A percentile compares a stretch with the other conserved stretches of the same genome.
Evolutionary conservation across 768 basidiomycete species (phyloP).

Genomic region (Inosperma sp.): DNA sequence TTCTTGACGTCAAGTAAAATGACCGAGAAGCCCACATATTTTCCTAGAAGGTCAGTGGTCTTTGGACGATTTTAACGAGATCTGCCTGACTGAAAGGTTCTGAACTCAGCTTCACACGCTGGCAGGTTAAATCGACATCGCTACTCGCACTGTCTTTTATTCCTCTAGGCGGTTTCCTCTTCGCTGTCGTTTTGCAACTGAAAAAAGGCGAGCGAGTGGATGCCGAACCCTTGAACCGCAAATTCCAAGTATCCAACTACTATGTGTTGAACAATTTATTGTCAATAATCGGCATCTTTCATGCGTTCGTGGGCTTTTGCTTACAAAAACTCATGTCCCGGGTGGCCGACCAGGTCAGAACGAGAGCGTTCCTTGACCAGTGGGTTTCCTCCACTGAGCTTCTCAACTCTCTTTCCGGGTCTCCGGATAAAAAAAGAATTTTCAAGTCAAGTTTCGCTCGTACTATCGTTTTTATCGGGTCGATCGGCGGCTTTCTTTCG

Average conservation of each 20-base stretch:
- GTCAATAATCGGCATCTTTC: slow-evolving; percentile 1
- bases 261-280: neutral
- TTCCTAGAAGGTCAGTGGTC: too few relatives aligned
- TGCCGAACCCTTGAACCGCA: neutral
- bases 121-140: neutral
- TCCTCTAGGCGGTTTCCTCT: neutral
- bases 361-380: neutral
- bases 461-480: neutral
- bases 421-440: neutral
- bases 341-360: neutral
- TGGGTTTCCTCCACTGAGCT: neutral
- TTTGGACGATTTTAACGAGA: too few relatives aligned
- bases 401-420: neutral
- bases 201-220: neutral
- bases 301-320: neutral
- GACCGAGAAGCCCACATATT: too few relatives aligned
- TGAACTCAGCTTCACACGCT: too few relatives aligned
- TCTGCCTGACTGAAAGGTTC: too few relatives aligned
- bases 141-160: slow-evolving; percentile 1
- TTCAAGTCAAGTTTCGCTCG: neutral
- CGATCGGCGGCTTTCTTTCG: neutral
- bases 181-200: neutral
- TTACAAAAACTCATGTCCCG: neutral
- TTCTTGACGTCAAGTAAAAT: too few relatives aligned
- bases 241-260: neutral